Evolutionary conservation across 2,329 filamentous ascomycete genomes (phyloP).

Genomic region (Fusarium denticulatum): DNA sequence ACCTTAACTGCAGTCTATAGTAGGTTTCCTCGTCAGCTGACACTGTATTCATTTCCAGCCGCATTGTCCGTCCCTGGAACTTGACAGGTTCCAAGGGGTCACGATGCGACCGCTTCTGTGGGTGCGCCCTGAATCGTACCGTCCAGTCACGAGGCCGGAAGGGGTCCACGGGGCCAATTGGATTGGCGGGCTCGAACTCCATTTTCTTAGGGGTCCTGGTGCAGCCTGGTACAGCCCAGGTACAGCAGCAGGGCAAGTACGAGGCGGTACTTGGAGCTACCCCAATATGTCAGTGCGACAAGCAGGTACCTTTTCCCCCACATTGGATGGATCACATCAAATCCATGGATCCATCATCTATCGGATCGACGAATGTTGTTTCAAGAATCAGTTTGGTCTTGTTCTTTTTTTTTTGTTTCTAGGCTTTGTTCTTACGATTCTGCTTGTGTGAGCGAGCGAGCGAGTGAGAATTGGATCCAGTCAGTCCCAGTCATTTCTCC

Average conservation of each 20-base stretch:
- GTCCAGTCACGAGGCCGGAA: constrained; percentile 42
- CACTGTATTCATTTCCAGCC: constrained; percentile 32
- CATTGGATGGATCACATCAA: constrained; percentile 22
- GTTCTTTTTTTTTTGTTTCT: constrained; percentile 22
- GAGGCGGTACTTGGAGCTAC: constrained; percentile 14
- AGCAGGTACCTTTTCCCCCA: constrained; percentile 13
- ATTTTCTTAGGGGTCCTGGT: constrained; percentile 22
- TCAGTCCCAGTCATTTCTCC: constrained; percentile 3
- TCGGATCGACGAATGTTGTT: constrained; percentile 30
- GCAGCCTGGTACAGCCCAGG: neutral
- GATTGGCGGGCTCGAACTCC: constrained; percentile 32
- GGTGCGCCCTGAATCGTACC: constrained; percentile 22
- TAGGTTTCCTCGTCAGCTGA: constrained; percentile 16
- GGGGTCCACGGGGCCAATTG: constrained; percentile 43
- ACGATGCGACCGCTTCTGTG: constrained; percentile 34
- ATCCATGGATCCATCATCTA: constrained; percentile 21
- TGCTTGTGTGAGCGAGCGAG: constrained; percentile 5
- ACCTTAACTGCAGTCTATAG: constrained; percentile 16
- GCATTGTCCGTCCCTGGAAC: neutral
- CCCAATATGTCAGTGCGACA: constrained; percentile 8
- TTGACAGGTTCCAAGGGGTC: constrained; percentile 32
- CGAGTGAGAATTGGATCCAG: constrained; percentile 14
- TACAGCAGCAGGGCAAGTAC: constrained; percentile 14
- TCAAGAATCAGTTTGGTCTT: constrained; percentile 7
- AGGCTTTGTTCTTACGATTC: constrained; percentile 14